Evolutionary conservation across 2,329 filamentous ascomycete genomes (phyloP).

Genomic region (Cytospora chrysosperma): DNA sequence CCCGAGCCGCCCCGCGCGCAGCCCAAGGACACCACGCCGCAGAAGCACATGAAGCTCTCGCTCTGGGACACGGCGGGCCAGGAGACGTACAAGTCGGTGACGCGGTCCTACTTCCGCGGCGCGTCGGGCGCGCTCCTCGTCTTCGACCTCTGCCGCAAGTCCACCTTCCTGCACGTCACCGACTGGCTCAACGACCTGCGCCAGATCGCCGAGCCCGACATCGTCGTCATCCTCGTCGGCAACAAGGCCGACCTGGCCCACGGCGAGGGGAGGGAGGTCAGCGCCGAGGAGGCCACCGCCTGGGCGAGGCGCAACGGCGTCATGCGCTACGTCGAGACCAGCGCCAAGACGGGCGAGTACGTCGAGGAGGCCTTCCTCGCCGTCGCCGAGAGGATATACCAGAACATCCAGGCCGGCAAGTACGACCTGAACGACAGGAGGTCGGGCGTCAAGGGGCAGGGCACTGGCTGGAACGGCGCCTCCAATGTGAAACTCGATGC

Average conservation of each 20-base stretch:
- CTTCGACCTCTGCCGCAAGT: slow-evolving; percentile 85
- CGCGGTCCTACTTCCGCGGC: slow-evolving; percentile 88
- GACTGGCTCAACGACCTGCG: slow-evolving; percentile 93
- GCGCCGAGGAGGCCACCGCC: slow-evolving; percentile 76
- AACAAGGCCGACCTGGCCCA: slow-evolving; percentile 87
- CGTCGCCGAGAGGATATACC: slow-evolving; percentile 91
- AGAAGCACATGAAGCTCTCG: slow-evolving; percentile 87
- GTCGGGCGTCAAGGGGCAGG: slow-evolving; percentile 80
- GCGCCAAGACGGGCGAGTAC: slow-evolving; percentile 90
- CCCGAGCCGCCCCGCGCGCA: slow-evolving; percentile 49
- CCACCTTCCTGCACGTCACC: slow-evolving; percentile 84
- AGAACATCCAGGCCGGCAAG: slow-evolving; percentile 92
- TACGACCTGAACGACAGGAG: slow-evolving; percentile 93
- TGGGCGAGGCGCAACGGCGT: slow-evolving; percentile 87
- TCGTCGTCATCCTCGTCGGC: slow-evolving; percentile 90
- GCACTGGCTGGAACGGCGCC: slow-evolving; percentile 45
- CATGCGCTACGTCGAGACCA: slow-evolving; percentile 93
- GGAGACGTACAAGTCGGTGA: slow-evolving; percentile 97
- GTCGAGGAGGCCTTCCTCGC: slow-evolving; percentile 92
- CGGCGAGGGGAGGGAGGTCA: slow-evolving; percentile 73
- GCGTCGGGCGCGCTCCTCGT: slow-evolving; percentile 73
- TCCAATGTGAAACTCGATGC: slow-evolving; percentile 47
- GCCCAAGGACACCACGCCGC: slow-evolving; percentile 35
- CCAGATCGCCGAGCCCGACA: slow-evolving; percentile 92
- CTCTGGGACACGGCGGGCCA: slow-evolving; percentile 97